Evolutionary conservation across 768 basidiomycete species (phyloP).

Genomic region (Boletus subparvulus): DNA sequence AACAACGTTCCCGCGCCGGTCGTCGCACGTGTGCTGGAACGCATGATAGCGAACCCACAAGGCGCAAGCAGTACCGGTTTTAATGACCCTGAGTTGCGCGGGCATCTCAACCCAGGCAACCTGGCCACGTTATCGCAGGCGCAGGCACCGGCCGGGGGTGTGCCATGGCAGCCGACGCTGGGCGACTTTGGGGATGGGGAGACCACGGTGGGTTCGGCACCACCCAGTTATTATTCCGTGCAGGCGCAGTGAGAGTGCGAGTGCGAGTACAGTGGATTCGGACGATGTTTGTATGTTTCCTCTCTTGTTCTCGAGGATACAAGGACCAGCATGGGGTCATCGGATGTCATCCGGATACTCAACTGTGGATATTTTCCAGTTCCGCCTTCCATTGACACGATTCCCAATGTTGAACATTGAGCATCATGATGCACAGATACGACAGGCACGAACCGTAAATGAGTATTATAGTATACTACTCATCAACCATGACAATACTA

Average conservation of each 20-base stretch:
- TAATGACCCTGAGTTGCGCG: slow-evolving; percentile 14
- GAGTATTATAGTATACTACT: too few species aligned
- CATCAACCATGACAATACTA: too few species aligned
- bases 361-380: too few species aligned
- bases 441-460: too few species aligned
- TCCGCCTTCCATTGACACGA: too few species aligned
- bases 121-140: neutral
- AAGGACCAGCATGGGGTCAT: too few species aligned
- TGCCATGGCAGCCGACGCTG: slow-evolving; percentile 38
- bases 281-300: neutral
- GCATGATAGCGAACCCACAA: slow-evolving; percentile 25
- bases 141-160: neutral
- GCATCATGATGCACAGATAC: too few species aligned
- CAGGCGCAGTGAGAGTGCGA: slow-evolving; percentile 6
- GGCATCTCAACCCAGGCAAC: neutral
- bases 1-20: slow-evolving; percentile 27
- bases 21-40: slow-evolving; percentile 26
- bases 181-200: slow-evolving; percentile 37
- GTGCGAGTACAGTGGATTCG: neutral
- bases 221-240: slow-evolving; percentile 25
- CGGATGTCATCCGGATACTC: too few species aligned
- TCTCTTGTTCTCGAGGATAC: neutral
- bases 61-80: slow-evolving; percentile 9
- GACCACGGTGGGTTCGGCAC: slow-evolving; percentile 27
- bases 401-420: too few species aligned